Evolutionary conservation across 2,329 filamentous ascomycete genomes (phyloP).

Genomic region (Colletotrichum melonis): DNA sequence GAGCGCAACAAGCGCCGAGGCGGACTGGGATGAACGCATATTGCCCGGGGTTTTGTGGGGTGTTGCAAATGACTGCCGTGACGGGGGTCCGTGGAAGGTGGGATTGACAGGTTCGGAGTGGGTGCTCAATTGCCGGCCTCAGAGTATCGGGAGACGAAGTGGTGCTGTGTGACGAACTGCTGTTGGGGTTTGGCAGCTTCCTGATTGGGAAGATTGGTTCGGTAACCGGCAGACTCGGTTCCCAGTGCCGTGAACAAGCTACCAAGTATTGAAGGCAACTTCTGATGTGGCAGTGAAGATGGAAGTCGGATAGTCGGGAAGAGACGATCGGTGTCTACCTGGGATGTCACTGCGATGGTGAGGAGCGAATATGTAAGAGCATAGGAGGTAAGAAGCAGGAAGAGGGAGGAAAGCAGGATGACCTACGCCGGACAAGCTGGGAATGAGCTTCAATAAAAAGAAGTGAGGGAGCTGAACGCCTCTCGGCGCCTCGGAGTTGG

Average conservation of each 20-base stretch:
- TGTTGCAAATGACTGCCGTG: conserved; percentile 12
- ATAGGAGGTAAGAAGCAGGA: neutral
- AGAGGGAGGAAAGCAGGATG: neutral
- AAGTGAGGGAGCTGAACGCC: conserved; percentile 1
- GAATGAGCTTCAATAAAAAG: conserved; percentile 28
- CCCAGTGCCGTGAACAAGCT: neutral
- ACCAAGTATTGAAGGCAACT: neutral
- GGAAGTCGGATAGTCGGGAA: neutral
- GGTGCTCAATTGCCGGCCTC: conserved; percentile 17
- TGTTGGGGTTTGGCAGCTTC: conserved; percentile 13
- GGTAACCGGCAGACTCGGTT: neutral
- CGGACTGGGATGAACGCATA: conserved; percentile 27
- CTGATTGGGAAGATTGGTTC: conserved; percentile 12
- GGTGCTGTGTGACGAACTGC: neutral
- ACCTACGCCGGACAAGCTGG: neutral
- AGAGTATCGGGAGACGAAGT: neutral
- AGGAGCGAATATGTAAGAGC: neutral
- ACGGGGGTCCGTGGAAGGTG: conserved; percentile 11
- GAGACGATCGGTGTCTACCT: too few species aligned
- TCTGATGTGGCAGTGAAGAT: too few species aligned
- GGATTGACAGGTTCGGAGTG: conserved; percentile 16
- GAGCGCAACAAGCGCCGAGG: conserved; percentile 28
- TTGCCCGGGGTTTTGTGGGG: conserved; percentile 27
- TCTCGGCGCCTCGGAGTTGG: conserved; percentile 15
- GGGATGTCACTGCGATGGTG: neutral